Conservation (phyloP, 2,329 filamentous ascomycete genomes). For the Acrodontium crateriforme region DNA sequence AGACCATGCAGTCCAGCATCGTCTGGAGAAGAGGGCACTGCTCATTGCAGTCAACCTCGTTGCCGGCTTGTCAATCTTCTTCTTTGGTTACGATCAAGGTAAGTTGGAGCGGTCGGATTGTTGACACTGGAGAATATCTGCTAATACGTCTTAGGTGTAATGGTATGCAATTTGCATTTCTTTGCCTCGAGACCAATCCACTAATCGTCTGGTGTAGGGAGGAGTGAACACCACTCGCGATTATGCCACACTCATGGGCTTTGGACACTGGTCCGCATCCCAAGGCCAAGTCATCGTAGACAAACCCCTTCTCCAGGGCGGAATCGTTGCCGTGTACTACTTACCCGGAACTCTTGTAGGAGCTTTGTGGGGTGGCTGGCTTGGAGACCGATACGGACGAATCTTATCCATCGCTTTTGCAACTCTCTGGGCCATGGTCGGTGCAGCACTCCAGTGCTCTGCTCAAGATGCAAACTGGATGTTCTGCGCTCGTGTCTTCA, state of each 20-base stretch:
- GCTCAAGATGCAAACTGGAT: slow-evolving; percentile 56
- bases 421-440: slow-evolving; percentile 30
- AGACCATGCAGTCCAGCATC: slow-evolving; percentile 14
- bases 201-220: slow-evolving; percentile 18
- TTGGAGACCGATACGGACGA: slow-evolving; percentile 49
- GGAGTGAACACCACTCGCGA: slow-evolving; percentile 53
- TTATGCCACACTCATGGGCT: slow-evolving; percentile 51
- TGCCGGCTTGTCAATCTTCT: slow-evolving; percentile 52
- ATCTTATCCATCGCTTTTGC: slow-evolving; percentile 51
- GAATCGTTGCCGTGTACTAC: slow-evolving; percentile 46
- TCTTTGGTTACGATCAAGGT: slow-evolving; percentile 45
- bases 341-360: slow-evolving; percentile 48
- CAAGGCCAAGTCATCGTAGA: slow-evolving; percentile 40
- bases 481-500: slow-evolving; percentile 31
- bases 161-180: slow-evolving; percentile 17
- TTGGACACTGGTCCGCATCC: slow-evolving; percentile 41
- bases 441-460: slow-evolving; percentile 50
- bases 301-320: slow-evolving; percentile 47
- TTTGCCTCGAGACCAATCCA: neutral
- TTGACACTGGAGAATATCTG: too few species aligned
- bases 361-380: slow-evolving; percentile 47
- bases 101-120: slow-evolving; percentile 2
- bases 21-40: slow-evolving; percentile 41
- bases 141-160: slow-evolving; percentile 23
- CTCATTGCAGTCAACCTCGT: slow-evolving; percentile 49